phyloP scores from a whole-genome alignment of 805 yeast species.

The Myxozyma lipomycoides region DNA sequence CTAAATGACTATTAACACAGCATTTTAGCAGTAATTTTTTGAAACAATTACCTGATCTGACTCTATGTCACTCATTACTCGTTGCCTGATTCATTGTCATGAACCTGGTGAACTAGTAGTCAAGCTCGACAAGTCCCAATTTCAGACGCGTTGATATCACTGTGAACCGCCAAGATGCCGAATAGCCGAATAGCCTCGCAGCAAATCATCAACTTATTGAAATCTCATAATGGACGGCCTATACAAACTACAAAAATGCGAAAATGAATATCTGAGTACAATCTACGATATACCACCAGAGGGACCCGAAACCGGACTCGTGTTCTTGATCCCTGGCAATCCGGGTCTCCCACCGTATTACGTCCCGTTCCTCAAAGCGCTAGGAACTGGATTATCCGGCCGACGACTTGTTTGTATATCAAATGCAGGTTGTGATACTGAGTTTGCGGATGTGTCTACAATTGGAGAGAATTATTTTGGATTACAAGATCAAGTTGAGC shows the following conservation, averaged over 20 bases:
- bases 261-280: slow-evolving; percentile 6
- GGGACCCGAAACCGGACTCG: slow-evolving; percentile 32
- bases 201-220: no score
- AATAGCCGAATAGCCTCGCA: no score
- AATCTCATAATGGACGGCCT: background rate
- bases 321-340: slow-evolving; percentile 69
- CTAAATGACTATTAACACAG: no score
- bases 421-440: slow-evolving; percentile 54
- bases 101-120: no score
- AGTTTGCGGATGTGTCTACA: background rate
- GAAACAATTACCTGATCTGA: no score
- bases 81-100: no score
- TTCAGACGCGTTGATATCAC: no score
- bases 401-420: slow-evolving; percentile 58
- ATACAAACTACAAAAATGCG: background rate
- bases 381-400: slow-evolving; percentile 44
- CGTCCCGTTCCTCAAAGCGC: slow-evolving; percentile 46
- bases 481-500: slow-evolving; percentile 55
- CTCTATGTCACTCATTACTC: no score
- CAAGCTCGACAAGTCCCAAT: no score
- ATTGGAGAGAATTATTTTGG: slow-evolving; percentile 33
- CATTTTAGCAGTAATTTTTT: no score
- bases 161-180: no score
- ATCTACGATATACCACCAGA: slow-evolving; percentile 18
- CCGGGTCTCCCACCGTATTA: slow-evolving; percentile 72